Evolutionary conservation across 495 filamentous ascomycete species (phyloP).

Genomic region (Tuber indicum): DNA sequence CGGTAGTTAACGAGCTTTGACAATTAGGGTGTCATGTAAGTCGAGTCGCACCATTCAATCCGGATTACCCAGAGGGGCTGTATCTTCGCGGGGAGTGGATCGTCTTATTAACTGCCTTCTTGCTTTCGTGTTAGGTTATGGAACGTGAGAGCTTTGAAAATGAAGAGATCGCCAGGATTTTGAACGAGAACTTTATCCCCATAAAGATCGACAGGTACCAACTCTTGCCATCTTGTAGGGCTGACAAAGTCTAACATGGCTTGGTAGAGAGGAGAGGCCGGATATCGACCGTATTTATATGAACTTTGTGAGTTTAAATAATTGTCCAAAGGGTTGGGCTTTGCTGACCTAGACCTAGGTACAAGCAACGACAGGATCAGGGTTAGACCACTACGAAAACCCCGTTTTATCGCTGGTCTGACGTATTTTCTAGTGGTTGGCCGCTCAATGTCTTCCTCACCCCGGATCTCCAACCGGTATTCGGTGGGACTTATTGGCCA

Average conservation of each 20-base stretch:
- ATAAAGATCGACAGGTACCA: constrained; percentile 73
- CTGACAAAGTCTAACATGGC: constrained; percentile 17
- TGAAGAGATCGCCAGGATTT: constrained; percentile 65
- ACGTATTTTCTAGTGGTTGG: constrained; percentile 58
- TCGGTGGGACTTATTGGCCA: constrained; percentile 96
- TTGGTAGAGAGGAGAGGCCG: constrained; percentile 68
- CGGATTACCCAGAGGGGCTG: neutral
- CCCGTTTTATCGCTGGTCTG: neutral
- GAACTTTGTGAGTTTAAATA: constrained; percentile 64
- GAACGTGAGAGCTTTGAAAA: constrained; percentile 90
- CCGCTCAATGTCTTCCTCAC: constrained; percentile 95
- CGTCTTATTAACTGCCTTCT: neutral
- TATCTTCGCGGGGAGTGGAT: neutral
- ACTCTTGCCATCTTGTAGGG: neutral
- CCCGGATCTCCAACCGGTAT: constrained; percentile 84
- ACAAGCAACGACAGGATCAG: constrained; percentile 83
- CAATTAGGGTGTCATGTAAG: constrained; percentile 43
- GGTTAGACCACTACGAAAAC: constrained; percentile 39
- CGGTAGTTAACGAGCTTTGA: constrained; percentile 15
- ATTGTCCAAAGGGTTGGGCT: neutral
- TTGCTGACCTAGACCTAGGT: constrained; percentile 33
- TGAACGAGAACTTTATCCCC: constrained; percentile 85
- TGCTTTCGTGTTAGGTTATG: constrained; percentile 50
- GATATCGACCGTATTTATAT: constrained; percentile 96
- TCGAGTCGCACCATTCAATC: constrained; percentile 20